Evolutionary conservation across 257 asterid species (phyloP).

Genomic region (Petunia axillaris): DNA sequence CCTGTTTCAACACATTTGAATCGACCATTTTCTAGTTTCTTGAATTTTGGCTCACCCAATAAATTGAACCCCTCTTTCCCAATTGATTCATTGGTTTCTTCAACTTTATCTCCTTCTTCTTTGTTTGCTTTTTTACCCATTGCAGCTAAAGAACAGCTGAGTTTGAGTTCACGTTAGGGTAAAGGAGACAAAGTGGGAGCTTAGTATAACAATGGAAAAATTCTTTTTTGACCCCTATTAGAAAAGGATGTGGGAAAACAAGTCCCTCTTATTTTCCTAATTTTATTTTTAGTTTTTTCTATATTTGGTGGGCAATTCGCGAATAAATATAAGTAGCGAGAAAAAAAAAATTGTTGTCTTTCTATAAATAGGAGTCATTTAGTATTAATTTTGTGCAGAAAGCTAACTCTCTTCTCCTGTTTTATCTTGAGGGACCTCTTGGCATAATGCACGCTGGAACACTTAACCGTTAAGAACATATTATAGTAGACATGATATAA

Average conservation of each 20-base stretch:
- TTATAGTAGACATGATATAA: no score
- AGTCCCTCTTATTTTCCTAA: not conserved
- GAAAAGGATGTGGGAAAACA: not conserved
- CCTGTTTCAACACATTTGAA: constrained; percentile 88
- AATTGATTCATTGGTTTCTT: constrained; percentile 25
- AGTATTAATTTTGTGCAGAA: no score
- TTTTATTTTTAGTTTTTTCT: not conserved
- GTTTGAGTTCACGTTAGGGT: constrained; percentile 20
- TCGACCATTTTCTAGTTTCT: constrained; percentile 74
- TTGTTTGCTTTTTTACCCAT: constrained; percentile 71
- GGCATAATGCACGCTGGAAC: no score
- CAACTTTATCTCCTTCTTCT: constrained; percentile 38
- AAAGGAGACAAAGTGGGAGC: not conserved
- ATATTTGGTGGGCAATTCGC: no score
- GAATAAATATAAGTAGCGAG: no score
- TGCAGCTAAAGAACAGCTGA: constrained; percentile 8
- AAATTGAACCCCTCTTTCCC: constrained; percentile 67
- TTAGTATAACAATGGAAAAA: not conserved
- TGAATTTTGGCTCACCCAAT: constrained; percentile 72
- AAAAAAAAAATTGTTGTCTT: not conserved
- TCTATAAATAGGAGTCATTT: not conserved
- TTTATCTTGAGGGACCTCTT: no score
- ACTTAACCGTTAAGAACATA: no score
- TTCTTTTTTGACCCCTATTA: not conserved
- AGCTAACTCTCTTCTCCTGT: no score